phyloP scores from a whole-genome alignment of 2,329 filamentous ascomycete species.

The Penicillium paneum region DNA sequence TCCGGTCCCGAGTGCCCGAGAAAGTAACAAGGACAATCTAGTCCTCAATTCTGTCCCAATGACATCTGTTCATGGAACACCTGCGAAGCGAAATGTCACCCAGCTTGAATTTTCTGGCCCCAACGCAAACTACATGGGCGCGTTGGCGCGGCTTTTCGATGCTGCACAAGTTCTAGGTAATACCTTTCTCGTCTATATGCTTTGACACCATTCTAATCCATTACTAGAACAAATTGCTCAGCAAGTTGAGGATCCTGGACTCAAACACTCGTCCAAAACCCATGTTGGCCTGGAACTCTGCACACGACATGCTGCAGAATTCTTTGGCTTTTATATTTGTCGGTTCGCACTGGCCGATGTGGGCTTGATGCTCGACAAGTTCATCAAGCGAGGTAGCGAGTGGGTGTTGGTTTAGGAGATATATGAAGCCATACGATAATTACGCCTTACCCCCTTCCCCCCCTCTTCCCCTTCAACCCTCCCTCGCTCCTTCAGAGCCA shows the following conservation, averaged over 20 bases:
- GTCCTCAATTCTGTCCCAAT: constrained; percentile 76
- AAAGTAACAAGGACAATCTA: constrained; percentile 57
- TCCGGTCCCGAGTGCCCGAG: constrained; percentile 37
- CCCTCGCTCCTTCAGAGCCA: not conserved
- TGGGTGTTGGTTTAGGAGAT: constrained; percentile 66
- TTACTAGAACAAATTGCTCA: constrained; percentile 83
- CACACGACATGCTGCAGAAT: constrained; percentile 89
- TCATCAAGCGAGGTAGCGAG: constrained; percentile 92
- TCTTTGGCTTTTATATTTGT: constrained; percentile 95
- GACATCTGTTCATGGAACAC: constrained; percentile 59
- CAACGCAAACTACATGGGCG: constrained; percentile 85
- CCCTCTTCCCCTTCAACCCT: no score
- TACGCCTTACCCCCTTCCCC: not conserved
- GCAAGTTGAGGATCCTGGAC: constrained; percentile 90
- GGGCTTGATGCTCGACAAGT: constrained; percentile 84
- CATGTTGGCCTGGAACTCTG: constrained; percentile 93
- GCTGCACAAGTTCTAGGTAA: constrained; percentile 88
- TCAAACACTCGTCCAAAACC: constrained; percentile 87
- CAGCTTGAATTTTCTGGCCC: constrained; percentile 74
- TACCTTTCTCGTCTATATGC: not conserved
- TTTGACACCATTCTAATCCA: constrained; percentile 7
- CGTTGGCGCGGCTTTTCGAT: constrained; percentile 86
- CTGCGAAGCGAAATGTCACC: constrained; percentile 66
- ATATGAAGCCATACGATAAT: constrained; percentile 8
- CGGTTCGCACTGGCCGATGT: constrained; percentile 90